Base-by-base conservation (phyloP, 75 land plant genomes). In the Sequoia sempervirens region DNA sequence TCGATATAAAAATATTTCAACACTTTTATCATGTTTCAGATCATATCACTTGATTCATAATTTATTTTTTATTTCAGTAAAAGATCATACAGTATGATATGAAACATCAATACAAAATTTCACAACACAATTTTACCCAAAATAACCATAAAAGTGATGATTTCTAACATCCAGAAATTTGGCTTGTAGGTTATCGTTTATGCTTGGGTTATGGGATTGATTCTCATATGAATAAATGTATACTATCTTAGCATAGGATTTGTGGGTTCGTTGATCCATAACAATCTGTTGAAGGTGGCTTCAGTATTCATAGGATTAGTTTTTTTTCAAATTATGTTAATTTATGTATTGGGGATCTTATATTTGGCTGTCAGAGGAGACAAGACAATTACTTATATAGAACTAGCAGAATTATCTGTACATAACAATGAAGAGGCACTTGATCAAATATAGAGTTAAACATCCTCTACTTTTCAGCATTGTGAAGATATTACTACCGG, bases 301-400 rank as follows among this genome's bases (percentile, higher is more conserved):
- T 56, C 61, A 2, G 20, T 56, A 56, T 12, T 12, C 15, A 56
- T 56, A 18, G 61, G 61, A 18, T 15, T 13, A 15, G 61, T 56
- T 43, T 2, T 56, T 56, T 84, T 84, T 75, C 46, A 45, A 36
- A 13, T 52, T 9, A 54, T 85, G 50, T 8, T 61, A 1, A 1
- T 74, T 12, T 84, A 84, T 32, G 2, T 84, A 15, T 7, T 53
- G 2, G 80, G 79, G 20, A 32, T 84, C 14, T 52, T 84, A 14
- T 84, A 84, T 45, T 73, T 84, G 73, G 36, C 80, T 23, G 10
- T 84, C 23, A 37, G 80, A 34, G 15, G 26, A 14, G 85, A 47
- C 1, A 73, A 34, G 41, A 41, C 4, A 11, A 23, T 79, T 26
- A 79, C 50, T 46, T 17, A 23, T 46, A n/a, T n/a, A 18, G 81